Evolutionary conservation across 345 rosid species (phyloP), one percentile per base, ranked within the genome.

Genomic region (Brassica incana): DNA sequence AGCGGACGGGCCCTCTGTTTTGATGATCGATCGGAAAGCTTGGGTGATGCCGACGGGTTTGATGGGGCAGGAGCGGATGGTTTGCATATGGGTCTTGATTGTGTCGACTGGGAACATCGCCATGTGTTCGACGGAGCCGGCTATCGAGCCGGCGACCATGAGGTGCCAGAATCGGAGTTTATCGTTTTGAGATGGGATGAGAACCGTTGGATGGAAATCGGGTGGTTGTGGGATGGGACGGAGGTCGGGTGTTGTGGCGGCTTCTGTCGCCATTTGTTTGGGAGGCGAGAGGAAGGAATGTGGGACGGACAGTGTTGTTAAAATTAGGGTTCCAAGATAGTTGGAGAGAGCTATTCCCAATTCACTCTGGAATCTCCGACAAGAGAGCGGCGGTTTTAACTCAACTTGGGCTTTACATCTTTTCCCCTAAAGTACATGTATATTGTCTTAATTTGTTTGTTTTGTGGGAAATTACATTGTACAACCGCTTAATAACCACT

Each of bases 31-130:
- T 10, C 87, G 90, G 72, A 95, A 75, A 36, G 98, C 98, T 65
- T 92, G 88, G n/a, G 90, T 69, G 14, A 95, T 84, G 8, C 89
- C 85, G 33, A 91, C 87, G 48, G 98, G 88, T 78, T 89, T 90
- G 54, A 90, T 87, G 6, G 99, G 99, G 77, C 99, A 95, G 23
- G 98, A 88, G 18, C 92, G 87, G 11, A 91, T 83, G 11, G 99
- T 95, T 80, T 95, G 99, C 99, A 95, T 95, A 35, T 85, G 97
- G 15, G 99, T 95, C 82, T 95, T 95, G 82, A 95, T 71, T 10
- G 99, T 95, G 77, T 92, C 99, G 7, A 95, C 97, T 9, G 99
- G 99, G 78, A 91, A 95, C 99, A 95, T 95, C 35, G 97, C 89
- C 99, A 95, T 91, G 88, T 95, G 99, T 71, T 95, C 99, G 29